These are phyloP conservation scores for Fusarium brachygibbosum DNA, from an alignment of 2,329 filamentous ascomycete species.

Conservation along the genomic window DNA sequence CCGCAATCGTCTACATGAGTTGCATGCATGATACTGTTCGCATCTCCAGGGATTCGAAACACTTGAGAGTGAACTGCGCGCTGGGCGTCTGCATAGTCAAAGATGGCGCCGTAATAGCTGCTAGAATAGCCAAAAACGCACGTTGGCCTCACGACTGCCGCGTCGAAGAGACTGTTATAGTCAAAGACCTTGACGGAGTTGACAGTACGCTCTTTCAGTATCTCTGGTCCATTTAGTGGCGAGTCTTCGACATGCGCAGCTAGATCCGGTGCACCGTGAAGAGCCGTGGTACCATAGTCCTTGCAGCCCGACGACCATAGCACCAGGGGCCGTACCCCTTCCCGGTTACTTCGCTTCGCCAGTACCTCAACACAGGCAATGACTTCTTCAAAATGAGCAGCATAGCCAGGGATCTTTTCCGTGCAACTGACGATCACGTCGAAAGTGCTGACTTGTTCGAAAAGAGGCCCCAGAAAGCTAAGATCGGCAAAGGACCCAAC, in stretches of 20 bases:
- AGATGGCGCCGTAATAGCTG: constrained; percentile 59
- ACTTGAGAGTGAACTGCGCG: constrained; percentile 37
- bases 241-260: constrained; percentile 60
- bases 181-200: constrained; percentile 53
- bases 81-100: constrained; percentile 53
- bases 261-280: constrained; percentile 55
- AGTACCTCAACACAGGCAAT: constrained; percentile 54
- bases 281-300: constrained; percentile 59
- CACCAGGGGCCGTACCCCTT: constrained; percentile 57
- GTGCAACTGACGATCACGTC: constrained; percentile 61
- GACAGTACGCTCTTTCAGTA: constrained; percentile 51
- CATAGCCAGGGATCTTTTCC: constrained; percentile 58
- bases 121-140: constrained; percentile 61
- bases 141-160: constrained; percentile 61
- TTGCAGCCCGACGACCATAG: constrained; percentile 65
- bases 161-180: constrained; percentile 57
- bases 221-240: constrained; percentile 51
- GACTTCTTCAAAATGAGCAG: constrained; percentile 56
- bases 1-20: constrained; percentile 65
- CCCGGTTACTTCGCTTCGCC: constrained; percentile 50
- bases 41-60: constrained; percentile 53
- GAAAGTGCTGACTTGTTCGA: constrained; percentile 49
- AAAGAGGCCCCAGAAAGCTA: constrained; percentile 48
- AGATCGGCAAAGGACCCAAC: constrained; percentile 56
- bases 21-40: constrained; percentile 59